Conservation (phyloP, 1,284 basidiomycete genomes). For the Grifola frondosa region DNA sequence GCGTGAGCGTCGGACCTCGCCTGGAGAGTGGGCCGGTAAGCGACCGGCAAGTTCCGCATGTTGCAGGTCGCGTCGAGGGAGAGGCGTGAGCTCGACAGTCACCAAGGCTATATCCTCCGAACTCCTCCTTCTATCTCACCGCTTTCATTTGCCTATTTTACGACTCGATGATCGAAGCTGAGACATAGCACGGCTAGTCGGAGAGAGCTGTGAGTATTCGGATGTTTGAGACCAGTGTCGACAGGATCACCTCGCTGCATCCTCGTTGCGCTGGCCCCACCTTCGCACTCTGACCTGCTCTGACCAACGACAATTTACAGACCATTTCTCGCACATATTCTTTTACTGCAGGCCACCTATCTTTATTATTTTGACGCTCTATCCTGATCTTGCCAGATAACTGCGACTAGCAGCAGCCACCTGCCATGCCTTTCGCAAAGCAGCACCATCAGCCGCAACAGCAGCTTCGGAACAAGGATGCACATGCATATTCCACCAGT, state of each 20-base stretch:
- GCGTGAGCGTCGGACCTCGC: too few species aligned
- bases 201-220: too few species aligned
- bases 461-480: conserved; percentile 30
- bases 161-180: conserved; percentile 21
- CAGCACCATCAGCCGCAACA: conserved; percentile 22
- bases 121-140: conserved; percentile 6
- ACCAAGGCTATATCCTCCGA: conserved; percentile 6
- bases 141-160: conserved; percentile 11
- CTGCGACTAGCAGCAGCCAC: conserved; percentile 2
- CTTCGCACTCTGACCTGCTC: too few species aligned
- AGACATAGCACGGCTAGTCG: too few species aligned
- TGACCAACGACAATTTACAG: too few species aligned
- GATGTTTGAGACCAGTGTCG: too few species aligned
- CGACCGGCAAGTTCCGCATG: too few species aligned
- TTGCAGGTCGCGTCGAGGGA: too few species aligned
- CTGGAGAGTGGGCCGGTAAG: too few species aligned
- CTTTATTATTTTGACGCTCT: conserved; percentile 21
- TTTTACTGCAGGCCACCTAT: conserved; percentile 22
- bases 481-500: conserved; percentile 32
- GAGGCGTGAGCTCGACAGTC: conserved; percentile 9
- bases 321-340: conserved; percentile 20
- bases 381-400: conserved; percentile 16
- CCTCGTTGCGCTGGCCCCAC: conserved; percentile 37
- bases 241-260: conserved; percentile 36
- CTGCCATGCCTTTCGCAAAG: conserved; percentile 14